These are phyloP conservation scores for Clavariopsis aquatica DNA, from an alignment of 495 filamentous ascomycete species.

Conservation along the genomic window DNA sequence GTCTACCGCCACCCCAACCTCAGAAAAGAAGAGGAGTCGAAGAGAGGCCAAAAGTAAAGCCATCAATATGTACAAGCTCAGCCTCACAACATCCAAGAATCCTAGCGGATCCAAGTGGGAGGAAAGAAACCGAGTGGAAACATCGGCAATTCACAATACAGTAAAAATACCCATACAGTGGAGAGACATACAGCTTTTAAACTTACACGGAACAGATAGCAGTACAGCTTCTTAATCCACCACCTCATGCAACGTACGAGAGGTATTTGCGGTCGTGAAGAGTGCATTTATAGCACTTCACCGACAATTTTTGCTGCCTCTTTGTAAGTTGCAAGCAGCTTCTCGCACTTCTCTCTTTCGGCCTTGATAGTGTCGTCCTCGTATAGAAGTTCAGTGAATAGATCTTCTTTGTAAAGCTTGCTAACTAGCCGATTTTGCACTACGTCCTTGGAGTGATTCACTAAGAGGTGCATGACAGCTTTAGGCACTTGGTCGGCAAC, in stretches of 20 bases:
- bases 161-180: background rate
- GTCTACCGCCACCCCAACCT: background rate
- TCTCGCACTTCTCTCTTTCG: constrained; percentile 97
- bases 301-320: constrained; percentile 97
- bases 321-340: constrained; percentile 86
- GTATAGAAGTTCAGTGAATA: constrained; percentile 91
- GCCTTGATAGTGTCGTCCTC: constrained; percentile 97
- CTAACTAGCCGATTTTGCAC: constrained; percentile 96
- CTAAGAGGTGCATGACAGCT: constrained; percentile 96
- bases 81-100: constrained; percentile 14
- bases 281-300: constrained; percentile 73
- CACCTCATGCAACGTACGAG: background rate
- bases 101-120: background rate
- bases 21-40: constrained; percentile 20
- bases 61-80: constrained; percentile 16
- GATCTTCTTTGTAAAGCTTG: constrained; percentile 89
- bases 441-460: constrained; percentile 96
- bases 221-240: background rate
- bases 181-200: constrained; percentile 18
- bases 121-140: constrained; percentile 3
- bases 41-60: background rate
- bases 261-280: background rate
- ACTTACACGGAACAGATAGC: constrained; percentile 15
- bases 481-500: constrained; percentile 98
- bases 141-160: constrained; percentile 14